Evolutionary conservation across 2,329 filamentous ascomycete genomes (phyloP).

Genomic region (Ophiostoma ips): DNA sequence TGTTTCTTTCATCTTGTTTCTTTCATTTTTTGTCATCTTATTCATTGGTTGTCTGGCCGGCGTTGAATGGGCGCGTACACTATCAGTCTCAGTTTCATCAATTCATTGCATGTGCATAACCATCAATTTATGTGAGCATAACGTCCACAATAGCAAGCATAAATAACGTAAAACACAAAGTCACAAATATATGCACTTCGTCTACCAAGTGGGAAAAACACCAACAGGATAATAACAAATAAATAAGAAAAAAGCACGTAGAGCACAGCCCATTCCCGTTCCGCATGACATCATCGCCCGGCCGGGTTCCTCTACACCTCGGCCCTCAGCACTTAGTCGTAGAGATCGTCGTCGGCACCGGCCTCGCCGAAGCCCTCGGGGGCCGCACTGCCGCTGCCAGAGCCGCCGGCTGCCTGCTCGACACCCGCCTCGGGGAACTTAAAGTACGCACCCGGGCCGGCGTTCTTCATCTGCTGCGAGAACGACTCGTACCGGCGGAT

Average conservation of each 20-base stretch:
- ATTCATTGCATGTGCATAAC: too few relatives aligned
- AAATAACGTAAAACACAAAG: too few relatives aligned
- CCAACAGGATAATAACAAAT: background rate
- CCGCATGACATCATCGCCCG: too few relatives aligned
- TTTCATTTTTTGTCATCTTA: too few relatives aligned
- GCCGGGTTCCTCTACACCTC: too few relatives aligned
- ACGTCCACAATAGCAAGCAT: too few relatives aligned
- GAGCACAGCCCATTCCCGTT: background rate
- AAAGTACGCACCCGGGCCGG: constrained; percentile 92
- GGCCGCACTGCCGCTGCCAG: constrained; percentile 25
- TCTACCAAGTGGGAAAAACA: background rate
- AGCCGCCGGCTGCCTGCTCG: constrained; percentile 50
- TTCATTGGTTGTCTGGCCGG: too few relatives aligned
- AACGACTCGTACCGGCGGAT: constrained; percentile 98
- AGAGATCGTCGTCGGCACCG: constrained; percentile 92
- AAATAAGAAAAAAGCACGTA: background rate
- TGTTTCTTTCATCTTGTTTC: too few relatives aligned
- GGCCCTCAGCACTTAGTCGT: too few relatives aligned
- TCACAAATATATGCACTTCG: background rate
- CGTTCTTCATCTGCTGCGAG: constrained; percentile 97
- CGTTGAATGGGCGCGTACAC: too few relatives aligned
- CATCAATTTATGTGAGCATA: too few relatives aligned
- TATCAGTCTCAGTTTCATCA: too few relatives aligned
- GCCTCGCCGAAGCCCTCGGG: constrained; percentile 57
- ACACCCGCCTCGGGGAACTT: constrained; percentile 70